phyloP scores from a whole-genome alignment of 257 asterid genomes.

The Thymus mandschuricus region DNA sequence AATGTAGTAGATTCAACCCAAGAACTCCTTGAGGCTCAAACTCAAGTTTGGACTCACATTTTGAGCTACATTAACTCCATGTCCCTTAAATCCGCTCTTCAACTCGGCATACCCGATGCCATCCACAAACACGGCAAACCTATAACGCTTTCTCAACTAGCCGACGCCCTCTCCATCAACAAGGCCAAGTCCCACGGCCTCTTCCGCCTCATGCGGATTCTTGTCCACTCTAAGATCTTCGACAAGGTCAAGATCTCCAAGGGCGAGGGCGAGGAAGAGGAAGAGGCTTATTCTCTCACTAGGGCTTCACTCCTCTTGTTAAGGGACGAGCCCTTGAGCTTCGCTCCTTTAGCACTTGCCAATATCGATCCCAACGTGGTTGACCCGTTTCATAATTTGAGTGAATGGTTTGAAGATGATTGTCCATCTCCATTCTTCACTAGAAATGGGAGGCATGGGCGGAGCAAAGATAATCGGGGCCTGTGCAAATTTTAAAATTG shows the following conservation, averaged over 20 bases:
- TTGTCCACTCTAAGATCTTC: constrained; percentile 21
- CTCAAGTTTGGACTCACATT: constrained; percentile 25
- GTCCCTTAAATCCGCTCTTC: constrained; percentile 20
- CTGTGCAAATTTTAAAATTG: too few species aligned
- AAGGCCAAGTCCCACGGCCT: constrained; percentile 11
- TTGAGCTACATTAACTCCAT: constrained; percentile 19
- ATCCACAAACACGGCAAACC: constrained; percentile 20
- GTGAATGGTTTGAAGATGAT: constrained; percentile 6
- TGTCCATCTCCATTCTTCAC: neutral
- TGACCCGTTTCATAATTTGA: neutral
- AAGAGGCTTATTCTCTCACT: constrained; percentile 12
- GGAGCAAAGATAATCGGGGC: too few species aligned
- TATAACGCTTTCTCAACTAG: neutral
- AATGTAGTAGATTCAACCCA: neutral
- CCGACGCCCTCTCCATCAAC: constrained; percentile 24
- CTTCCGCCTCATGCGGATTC: neutral
- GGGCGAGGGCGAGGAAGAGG: constrained; percentile 1
- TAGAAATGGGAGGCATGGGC: neutral
- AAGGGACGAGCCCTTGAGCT: constrained; percentile 15
- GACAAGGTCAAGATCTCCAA: neutral
- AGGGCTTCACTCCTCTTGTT: constrained; percentile 5
- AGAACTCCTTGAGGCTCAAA: constrained; percentile 23
- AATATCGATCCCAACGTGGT: neutral
- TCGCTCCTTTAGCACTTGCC: neutral
- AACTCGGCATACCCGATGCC: constrained; percentile 26